Conservation (phyloP, 179 eudicot genomes). For the Drosera spatulata region DNA sequence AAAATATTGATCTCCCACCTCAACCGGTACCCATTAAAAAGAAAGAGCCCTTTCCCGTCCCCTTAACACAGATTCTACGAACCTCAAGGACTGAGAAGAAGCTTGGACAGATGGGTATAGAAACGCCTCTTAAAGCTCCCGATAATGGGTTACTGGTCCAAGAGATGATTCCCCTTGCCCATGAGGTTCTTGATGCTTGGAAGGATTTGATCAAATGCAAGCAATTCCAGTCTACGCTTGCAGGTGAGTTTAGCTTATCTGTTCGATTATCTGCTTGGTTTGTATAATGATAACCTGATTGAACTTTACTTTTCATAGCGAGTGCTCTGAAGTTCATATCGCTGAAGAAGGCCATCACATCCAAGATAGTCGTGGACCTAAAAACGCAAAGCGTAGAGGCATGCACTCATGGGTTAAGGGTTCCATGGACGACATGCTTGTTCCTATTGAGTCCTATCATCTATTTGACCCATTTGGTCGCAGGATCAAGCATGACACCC, state of each 20-base stretch:
- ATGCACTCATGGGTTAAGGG: slow-evolving; percentile 81
- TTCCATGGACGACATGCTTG: slow-evolving; percentile 68
- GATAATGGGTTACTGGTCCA: slow-evolving; percentile 75
- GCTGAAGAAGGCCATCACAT: slow-evolving; percentile 54
- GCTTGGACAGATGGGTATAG: slow-evolving; percentile 72
- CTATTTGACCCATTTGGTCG: slow-evolving; percentile 80
- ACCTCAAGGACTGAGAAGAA: slow-evolving; percentile 66
- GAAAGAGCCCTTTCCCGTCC: slow-evolving; percentile 92
- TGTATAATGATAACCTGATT: too few relatives aligned
- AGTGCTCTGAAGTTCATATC: slow-evolving; percentile 69
- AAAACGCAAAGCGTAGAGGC: slow-evolving; percentile 48
- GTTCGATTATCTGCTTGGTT: too few relatives aligned
- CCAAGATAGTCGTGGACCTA: slow-evolving; percentile 57
- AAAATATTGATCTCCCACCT: slow-evolving; percentile 89
- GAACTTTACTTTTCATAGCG: slow-evolving; percentile 25
- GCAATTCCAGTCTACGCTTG: slow-evolving; percentile 80
- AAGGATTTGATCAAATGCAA: slow-evolving; percentile 61
- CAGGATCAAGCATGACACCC: slow-evolving; percentile 74
- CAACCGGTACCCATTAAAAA: slow-evolving; percentile 48
- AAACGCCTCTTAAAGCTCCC: slow-evolving; percentile 84
- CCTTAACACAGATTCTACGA: slow-evolving; percentile 52
- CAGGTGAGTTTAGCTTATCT: slow-evolving; percentile 36
- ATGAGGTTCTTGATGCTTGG: slow-evolving; percentile 81
- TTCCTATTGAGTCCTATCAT: slow-evolving; percentile 84
- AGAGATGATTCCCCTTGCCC: slow-evolving; percentile 74